These are phyloP conservation scores for Lunularia cruciata DNA, from an alignment of 225 moss, liverwort and hornwort species.

Conservation along the genomic window DNA sequence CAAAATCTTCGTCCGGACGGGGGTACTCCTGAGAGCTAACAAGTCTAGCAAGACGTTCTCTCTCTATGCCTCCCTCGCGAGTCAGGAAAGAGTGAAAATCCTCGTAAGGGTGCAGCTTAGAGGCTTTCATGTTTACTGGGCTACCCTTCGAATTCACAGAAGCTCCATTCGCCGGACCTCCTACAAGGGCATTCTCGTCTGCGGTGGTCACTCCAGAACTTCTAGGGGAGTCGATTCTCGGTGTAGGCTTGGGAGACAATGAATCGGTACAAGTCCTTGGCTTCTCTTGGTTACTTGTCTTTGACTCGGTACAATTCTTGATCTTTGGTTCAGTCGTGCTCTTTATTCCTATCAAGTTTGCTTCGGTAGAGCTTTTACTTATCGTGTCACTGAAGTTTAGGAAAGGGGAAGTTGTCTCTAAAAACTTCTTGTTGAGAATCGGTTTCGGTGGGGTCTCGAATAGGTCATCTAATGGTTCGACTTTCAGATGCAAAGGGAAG, in stretches of 20 bases:
- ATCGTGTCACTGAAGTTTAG: neutral
- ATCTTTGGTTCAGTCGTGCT: no score
- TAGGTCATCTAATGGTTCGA: slow-evolving; percentile 34
- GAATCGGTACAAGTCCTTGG: neutral
- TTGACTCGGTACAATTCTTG: neutral
- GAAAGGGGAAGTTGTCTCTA: slow-evolving; percentile 3
- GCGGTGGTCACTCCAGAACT: slow-evolving; percentile 5
- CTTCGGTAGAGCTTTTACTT: no score
- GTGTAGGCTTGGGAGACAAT: neutral
- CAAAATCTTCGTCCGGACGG: slow-evolving; percentile 49
- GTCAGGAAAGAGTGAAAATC: slow-evolving; percentile 44
- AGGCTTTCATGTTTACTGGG: slow-evolving; percentile 14
- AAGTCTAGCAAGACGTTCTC: slow-evolving; percentile 35
- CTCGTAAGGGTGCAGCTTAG: slow-evolving; percentile 44
- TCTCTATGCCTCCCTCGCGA: slow-evolving; percentile 41
- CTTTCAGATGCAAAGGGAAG: slow-evolving; percentile 30
- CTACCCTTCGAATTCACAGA: no score
- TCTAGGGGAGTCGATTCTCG: neutral
- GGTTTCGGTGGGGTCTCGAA: slow-evolving; percentile 4
- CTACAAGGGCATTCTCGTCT: slow-evolving; percentile 20
- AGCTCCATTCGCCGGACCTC: slow-evolving; percentile 16
- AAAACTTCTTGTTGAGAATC: slow-evolving; percentile 7
- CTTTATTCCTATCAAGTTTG: neutral
- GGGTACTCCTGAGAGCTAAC: slow-evolving; percentile 31
- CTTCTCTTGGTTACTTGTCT: neutral